Evolutionary conservation across 495 filamentous ascomycete species (phyloP).

Genomic region (Daldinia vernicosa): DNA sequence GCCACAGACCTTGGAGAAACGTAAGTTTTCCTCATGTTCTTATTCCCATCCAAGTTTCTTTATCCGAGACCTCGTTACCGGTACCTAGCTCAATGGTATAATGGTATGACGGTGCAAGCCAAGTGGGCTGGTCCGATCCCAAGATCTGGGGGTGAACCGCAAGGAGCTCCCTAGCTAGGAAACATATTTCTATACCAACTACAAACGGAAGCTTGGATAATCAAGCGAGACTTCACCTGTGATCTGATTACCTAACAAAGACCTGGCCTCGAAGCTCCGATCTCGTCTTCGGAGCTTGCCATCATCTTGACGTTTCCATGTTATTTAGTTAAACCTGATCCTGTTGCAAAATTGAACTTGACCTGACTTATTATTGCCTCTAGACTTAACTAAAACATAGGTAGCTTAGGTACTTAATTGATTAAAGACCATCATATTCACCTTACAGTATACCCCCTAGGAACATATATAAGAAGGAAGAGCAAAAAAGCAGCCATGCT

Average conservation of each 20-base stretch:
- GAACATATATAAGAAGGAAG: background rate
- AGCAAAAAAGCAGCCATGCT: conserved; percentile 40
- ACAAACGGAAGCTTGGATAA: conserved; percentile 20
- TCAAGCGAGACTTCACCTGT: conserved; percentile 26
- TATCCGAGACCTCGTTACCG: conserved; percentile 3
- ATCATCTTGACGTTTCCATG: conserved; percentile 8
- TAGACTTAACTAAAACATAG: background rate
- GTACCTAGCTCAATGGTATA: too few species aligned
- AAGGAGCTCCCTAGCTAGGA: conserved; percentile 27
- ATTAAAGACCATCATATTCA: background rate
- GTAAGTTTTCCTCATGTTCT: conserved; percentile 29
- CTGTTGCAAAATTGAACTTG: conserved; percentile 3
- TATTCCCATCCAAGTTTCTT: background rate
- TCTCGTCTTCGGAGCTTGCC: conserved; percentile 33
- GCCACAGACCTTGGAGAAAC: conserved; percentile 20
- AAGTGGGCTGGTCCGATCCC: conserved; percentile 19
- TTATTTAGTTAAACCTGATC: conserved; percentile 19
- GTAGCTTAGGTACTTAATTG: background rate
- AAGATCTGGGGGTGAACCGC: conserved; percentile 8
- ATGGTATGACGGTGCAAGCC: conserved; percentile 24
- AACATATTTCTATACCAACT: conserved; percentile 13
- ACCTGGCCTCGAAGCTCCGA: conserved; percentile 21
- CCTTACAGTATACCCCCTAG: background rate
- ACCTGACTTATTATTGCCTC: conserved; percentile 11
- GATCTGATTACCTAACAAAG: conserved; percentile 39